A percentile compares a stretch with the other conserved stretches of the same genome.
Evolutionary conservation across 2,329 filamentous ascomycete genomes (phyloP).

Genomic region (Xylariaceae sp.): DNA sequence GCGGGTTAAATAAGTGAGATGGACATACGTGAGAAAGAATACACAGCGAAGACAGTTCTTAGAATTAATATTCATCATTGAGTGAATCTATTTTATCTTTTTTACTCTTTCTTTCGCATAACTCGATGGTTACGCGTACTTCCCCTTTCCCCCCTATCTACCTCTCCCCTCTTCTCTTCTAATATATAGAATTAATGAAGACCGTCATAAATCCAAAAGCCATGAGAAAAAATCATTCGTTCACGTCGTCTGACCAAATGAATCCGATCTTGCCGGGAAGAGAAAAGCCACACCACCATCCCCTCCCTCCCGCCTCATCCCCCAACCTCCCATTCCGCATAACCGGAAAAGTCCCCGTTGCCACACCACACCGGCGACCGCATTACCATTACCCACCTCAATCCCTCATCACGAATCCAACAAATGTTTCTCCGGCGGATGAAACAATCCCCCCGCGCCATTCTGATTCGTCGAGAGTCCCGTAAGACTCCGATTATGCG

Average conservation of each 20-base stretch:
- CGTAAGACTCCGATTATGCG: conserved; percentile 19
- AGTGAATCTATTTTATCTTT: too few species aligned
- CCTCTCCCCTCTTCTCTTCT: background rate
- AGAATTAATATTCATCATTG: too few species aligned
- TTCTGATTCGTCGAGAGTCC: background rate
- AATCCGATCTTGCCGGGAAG: background rate
- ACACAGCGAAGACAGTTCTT: too few species aligned
- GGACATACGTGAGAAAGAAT: too few species aligned
- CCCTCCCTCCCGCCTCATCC: too few species aligned
- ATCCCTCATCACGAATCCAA: background rate
- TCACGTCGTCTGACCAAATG: background rate
- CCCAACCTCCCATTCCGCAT: too few species aligned
- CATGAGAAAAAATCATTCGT: background rate
- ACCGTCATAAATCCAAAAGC: background rate
- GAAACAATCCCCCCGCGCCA: background rate
- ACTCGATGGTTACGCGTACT: background rate
- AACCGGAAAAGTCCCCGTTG: background rate
- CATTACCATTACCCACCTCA: background rate
- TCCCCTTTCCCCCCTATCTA: background rate
- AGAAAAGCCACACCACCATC: background rate
- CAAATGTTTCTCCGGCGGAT: conserved; percentile 9
- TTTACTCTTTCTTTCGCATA: background rate
- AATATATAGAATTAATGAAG: background rate
- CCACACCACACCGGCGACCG: background rate
- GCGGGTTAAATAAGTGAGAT: background rate